These are phyloP conservation scores for Pleurostoma richardsiae DNA, from an alignment of 2,329 filamentous ascomycete genomes.

Conservation along the genomic window DNA sequence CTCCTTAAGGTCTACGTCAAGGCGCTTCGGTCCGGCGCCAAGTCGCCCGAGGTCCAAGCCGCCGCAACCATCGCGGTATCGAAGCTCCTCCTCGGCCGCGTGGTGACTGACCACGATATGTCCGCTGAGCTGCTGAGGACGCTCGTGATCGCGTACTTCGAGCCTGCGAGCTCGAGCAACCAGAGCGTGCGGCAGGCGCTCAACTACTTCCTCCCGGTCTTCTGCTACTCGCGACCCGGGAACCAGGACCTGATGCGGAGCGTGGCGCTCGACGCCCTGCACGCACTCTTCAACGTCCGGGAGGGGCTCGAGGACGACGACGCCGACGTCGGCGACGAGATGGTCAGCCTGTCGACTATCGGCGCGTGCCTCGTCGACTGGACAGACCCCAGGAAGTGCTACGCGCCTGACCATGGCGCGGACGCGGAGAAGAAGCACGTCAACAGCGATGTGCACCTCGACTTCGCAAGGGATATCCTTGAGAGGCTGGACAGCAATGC, in stretches of 20 bases:
- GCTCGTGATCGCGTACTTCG: conserved; percentile 83
- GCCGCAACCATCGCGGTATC: conserved; percentile 76
- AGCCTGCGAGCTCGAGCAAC: conserved; percentile 75
- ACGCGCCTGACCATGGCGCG: conserved; percentile 39
- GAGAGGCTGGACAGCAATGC: conserved; percentile 65
- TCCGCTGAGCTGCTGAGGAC: conserved; percentile 75
- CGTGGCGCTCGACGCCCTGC: conserved; percentile 69
- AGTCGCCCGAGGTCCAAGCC: conserved; percentile 69
- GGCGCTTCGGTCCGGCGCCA: conserved; percentile 68
- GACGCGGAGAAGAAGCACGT: conserved; percentile 59
- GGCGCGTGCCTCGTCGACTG: conserved; percentile 85
- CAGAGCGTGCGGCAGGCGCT: conserved; percentile 80
- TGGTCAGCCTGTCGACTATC: conserved; percentile 73
- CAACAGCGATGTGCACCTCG: conserved; percentile 74
- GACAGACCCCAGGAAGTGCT: conserved; percentile 87
- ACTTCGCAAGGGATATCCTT: conserved; percentile 71
- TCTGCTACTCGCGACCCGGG: conserved; percentile 77
- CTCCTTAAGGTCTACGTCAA: conserved; percentile 83
- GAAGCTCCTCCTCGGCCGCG: conserved; percentile 77
- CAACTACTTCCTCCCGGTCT: conserved; percentile 92
- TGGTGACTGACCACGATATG: conserved; percentile 65
- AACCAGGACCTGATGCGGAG: conserved; percentile 79
- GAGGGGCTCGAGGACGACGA: conserved; percentile 72
- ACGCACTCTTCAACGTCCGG: conserved; percentile 67
- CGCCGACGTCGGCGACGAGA: conserved; percentile 68